A percentile compares a stretch with the other conserved stretches of the same genome.
Conservation (phyloP, 305 asterid species). For the Fraxinus paxiana region DNA sequence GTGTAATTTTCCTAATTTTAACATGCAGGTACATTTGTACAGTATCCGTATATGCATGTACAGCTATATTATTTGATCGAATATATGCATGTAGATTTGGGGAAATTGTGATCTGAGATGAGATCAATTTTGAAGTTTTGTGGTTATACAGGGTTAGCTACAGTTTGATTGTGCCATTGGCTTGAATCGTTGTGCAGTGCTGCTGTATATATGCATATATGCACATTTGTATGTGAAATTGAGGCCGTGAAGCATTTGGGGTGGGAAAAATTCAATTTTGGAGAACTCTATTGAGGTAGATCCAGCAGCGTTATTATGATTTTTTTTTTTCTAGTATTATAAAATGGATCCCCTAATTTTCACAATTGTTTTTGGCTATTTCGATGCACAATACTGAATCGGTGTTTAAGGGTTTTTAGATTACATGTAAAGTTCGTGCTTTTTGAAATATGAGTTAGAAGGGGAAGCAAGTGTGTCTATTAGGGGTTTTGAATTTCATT, state of each 20-base stretch:
- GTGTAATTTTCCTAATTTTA: constrained; percentile 21
- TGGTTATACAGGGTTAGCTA: constrained; percentile 27
- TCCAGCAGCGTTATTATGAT: constrained; percentile 20
- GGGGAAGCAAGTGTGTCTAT: not conserved
- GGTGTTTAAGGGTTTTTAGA: not conserved
- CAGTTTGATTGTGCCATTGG: constrained; percentile 26
- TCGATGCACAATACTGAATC: constrained; percentile 12
- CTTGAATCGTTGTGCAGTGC: constrained; percentile 21
- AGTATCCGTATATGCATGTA: constrained; percentile 10
- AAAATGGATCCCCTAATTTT: not conserved
- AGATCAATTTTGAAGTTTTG: constrained; percentile 17
- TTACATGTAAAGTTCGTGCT: not conserved
- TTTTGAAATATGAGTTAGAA: constrained; percentile 12
- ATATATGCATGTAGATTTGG: not conserved
- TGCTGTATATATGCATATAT: constrained; percentile 12
- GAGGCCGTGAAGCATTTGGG: constrained; percentile 27
- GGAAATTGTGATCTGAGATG: constrained; percentile 34
- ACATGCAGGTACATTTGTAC: constrained; percentile 25
- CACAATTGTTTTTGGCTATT: constrained; percentile 1
- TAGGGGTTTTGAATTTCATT: not conserved
- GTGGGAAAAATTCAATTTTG: constrained; percentile 22
- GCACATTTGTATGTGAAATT: constrained; percentile 9
- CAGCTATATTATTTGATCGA: constrained; percentile 8
- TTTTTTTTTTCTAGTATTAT: not conserved
- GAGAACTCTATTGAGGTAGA: constrained; percentile 21